Evolutionary conservation across 805 yeast species (phyloP).

Genomic region (Komagataella kurtzmanii): DNA sequence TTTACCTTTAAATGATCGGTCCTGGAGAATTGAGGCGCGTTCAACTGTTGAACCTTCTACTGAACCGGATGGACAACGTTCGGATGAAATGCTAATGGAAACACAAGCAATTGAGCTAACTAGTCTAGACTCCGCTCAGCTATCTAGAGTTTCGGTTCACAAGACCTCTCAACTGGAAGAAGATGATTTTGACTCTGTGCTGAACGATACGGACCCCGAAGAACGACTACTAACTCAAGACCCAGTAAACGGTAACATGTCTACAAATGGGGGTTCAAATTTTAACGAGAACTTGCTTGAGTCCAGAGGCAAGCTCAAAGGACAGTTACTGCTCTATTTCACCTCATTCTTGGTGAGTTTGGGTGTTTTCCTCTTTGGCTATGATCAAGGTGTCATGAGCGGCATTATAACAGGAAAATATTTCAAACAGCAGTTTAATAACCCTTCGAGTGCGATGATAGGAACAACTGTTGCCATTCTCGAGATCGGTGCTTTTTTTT

Average conservation of each 20-base stretch:
- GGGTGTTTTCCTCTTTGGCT: slow-evolving; percentile 50
- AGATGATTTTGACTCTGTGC: background rate
- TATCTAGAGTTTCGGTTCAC: background rate
- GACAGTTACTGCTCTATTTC: slow-evolving; percentile 11
- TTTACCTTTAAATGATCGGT: background rate
- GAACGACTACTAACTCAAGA: slow-evolving; percentile 1
- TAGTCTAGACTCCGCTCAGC: background rate
- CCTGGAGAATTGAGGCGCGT: background rate
- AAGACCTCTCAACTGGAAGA: background rate
- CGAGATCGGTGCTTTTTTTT: slow-evolving; percentile 71
- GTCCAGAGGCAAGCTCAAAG: slow-evolving; percentile 10
- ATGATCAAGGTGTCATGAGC: slow-evolving; percentile 68
- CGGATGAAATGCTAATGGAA: background rate
- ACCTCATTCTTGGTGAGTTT: slow-evolving; percentile 11
- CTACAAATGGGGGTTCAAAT: slow-evolving; percentile 5
- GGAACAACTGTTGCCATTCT: slow-evolving; percentile 80
- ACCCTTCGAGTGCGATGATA: slow-evolving; percentile 58
- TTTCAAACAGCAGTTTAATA: slow-evolving; percentile 50
- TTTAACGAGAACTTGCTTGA: slow-evolving; percentile 4
- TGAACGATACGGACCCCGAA: background rate
- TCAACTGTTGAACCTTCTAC: background rate
- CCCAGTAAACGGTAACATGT: slow-evolving; percentile 3
- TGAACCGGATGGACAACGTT: background rate
- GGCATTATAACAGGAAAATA: slow-evolving; percentile 65
- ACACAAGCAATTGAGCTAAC: background rate